phyloP scores from a whole-genome alignment of 306 rosid species.

The Elaeagnus macrophylla region DNA sequence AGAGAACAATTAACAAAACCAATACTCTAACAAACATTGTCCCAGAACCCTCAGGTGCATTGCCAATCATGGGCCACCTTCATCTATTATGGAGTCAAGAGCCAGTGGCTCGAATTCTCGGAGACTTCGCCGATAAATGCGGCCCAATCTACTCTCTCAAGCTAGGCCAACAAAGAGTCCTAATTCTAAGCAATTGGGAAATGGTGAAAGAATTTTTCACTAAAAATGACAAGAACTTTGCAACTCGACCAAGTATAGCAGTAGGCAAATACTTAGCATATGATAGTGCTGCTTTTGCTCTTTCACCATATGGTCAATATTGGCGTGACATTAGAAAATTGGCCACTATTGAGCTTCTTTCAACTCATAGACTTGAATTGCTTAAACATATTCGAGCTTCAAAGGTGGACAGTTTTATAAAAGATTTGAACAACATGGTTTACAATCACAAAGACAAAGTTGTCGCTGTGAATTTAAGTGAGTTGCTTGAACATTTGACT shows the following conservation, averaged over 20 bases:
- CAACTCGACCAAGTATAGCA: slow-evolving; percentile 20
- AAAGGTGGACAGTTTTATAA: slow-evolving; percentile 29
- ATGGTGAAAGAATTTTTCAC: slow-evolving; percentile 18
- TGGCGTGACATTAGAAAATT: slow-evolving; percentile 57
- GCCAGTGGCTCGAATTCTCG: slow-evolving; percentile 17
- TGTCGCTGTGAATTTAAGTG: slow-evolving; percentile 22
- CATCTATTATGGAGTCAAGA: slow-evolving; percentile 6
- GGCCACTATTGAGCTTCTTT: slow-evolving; percentile 22
- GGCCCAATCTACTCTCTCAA: slow-evolving; percentile 24
- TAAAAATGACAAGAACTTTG: slow-evolving; percentile 20
- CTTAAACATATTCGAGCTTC: slow-evolving; percentile 30
- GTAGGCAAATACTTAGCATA: slow-evolving; percentile 16
- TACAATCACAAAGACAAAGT: too few species aligned
- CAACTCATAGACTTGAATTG: slow-evolving; percentile 22
- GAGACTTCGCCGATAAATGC: slow-evolving; percentile 18
- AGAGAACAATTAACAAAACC: background rate
- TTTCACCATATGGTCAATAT: slow-evolving; percentile 51
- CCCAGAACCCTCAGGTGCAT: slow-evolving; percentile 21
- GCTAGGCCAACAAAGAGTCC: slow-evolving; percentile 13
- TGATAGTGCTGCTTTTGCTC: slow-evolving; percentile 26
- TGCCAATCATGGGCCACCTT: slow-evolving; percentile 30
- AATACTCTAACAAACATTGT: background rate
- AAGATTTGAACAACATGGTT: slow-evolving; percentile 15
- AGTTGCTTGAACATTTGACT: slow-evolving; percentile 38
- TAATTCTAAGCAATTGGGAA: slow-evolving; percentile 21